Evolutionary conservation across 1,139 yeast species (phyloP).

Genomic region (Protomyces lactucae-debilis): DNA sequence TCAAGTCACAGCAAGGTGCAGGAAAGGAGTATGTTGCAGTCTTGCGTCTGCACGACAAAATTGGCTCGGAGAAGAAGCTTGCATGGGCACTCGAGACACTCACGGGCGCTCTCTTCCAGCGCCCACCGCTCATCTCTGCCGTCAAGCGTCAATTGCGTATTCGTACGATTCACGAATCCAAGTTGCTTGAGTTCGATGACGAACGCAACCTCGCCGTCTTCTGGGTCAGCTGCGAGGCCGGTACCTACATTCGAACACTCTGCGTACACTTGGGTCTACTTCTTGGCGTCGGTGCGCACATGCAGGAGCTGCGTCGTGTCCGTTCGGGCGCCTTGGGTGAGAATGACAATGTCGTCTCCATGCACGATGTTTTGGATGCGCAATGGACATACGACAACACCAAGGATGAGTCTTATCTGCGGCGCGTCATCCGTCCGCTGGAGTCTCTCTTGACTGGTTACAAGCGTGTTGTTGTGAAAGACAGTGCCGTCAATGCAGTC

Average conservation of each 20-base stretch:
- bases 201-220: constrained; percentile 95
- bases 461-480: constrained; percentile 96
- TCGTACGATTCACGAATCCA: constrained; percentile 94
- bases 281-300: constrained; percentile 97
- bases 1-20: constrained; percentile 98
- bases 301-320: constrained; percentile 99
- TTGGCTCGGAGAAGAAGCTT: constrained; percentile 84
- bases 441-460: constrained; percentile 90
- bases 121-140: constrained; percentile 98
- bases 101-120: constrained; percentile 97
- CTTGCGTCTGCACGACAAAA: constrained; percentile 88
- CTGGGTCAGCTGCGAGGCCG: constrained; percentile 99
- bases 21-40: constrained; percentile 99
- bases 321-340: constrained; percentile 95
- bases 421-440: constrained; percentile 91
- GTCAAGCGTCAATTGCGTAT: constrained; percentile 98
- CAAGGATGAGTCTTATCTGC: constrained; percentile 89
- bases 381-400: constrained; percentile 97
- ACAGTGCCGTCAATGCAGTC: constrained; percentile 95
- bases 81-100: constrained; percentile 84
- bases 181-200: constrained; percentile 90
- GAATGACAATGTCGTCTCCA: constrained; percentile 84
- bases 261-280: constrained; percentile 99
- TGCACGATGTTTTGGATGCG: constrained; percentile 96
- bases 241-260: constrained; percentile 97